Base-by-base conservation (phyloP, 2,329 filamentous ascomycete species). In the Lachnellula occidentalis region DNA sequence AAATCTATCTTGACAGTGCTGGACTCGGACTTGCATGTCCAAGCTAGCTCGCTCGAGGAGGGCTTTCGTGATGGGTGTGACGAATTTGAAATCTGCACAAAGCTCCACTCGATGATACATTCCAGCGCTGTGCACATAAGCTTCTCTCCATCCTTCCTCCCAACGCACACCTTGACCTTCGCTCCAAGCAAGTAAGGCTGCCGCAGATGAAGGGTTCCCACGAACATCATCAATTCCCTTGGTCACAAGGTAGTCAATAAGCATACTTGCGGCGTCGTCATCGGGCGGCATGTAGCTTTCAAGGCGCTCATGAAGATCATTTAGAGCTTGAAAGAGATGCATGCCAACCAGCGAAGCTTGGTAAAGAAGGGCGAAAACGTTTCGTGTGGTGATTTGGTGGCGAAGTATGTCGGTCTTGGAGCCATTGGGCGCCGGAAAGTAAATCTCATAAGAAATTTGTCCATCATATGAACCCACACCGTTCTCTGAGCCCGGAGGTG, bases 61-160 rank as follows among this genome's bases (percentile, higher is more conserved):
- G 0, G 82, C 79, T 12, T 79, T 78, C 0, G 85, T 85, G 48
- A 85, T 80, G 1, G 82, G 77, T 1, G 82, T 82, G 22, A 87
- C 69, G 46, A 74, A 70, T 54, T 75, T 76, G 67, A 79, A 88
- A 61, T 86, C 84, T 11, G 76, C 70, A 21, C 74, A 76, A 4
- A 62, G 61, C 57, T 83, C 78, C n/a, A 83, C 68, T 22, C 59
- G 59, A 31, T 70, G 73, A 65, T 78, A 83, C 78, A 87, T 82
- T 24, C 86, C 86, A 3, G 79, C 79, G 59, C 81, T 81, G 65
- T 90, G 86, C 6, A 82, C 73, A 61, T 87, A 90, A 24, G 78
- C 78, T 66, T 88, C 85, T 15, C 79, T 75, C 76, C 85, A 90
- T 1, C 85, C 83, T 58, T 85, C 80, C 45, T 82, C 77, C 83